Evolutionary conservation across 1,284 basidiomycete species (phyloP), one percentile per base, ranked within the genome.

Genomic region (Ustilago lituana): DNA sequence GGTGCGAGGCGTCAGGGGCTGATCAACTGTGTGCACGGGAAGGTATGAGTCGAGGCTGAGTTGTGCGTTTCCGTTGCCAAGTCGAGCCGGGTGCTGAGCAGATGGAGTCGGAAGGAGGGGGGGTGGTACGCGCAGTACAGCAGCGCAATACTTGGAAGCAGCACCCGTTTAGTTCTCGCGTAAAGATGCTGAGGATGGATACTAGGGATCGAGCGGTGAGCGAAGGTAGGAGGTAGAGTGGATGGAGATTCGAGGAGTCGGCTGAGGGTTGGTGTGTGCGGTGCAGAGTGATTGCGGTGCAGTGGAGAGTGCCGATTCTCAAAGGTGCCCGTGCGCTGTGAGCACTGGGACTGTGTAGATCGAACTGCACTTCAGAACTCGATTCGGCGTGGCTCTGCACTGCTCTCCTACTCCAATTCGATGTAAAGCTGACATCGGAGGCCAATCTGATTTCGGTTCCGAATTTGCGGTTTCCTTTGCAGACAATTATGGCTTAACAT

Each of bases 281-380:
- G 29, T 31, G 26, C 17, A 20, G 14, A 20, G 15, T 15, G n/a
- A 31, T 31, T 31, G 47, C 37, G 35, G 47, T 49, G 47, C 36
- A 49, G 37, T 49, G 36, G 33, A 35, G 45, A 27, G 36, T 23
- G 47, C 27, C 37, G 37, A 32, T 38, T 49, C 12, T n/a, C 24
- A 27, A 49, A 23, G 27, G 45, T 37, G 41, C 24, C 24, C 45
- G 45, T 47, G 45, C 45, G 45, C 35, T 47, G 26, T 36, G 24
- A 47, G 45, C 35, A 46, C 44, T 46, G 33, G 44, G 22, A 46
- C 44, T 33, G 44, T 46, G 32, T 46, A 36, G 44, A 46, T 46
- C 27, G 43, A 31, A 12, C 17, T 7, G 41, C 14, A 29, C 14
- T 19, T 36, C 17, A 15, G 15, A 32, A 32, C 29, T 32, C 14